Base-by-base conservation (phyloP, 2,329 filamentous ascomycete species). In the Fusarium circinatum region DNA sequence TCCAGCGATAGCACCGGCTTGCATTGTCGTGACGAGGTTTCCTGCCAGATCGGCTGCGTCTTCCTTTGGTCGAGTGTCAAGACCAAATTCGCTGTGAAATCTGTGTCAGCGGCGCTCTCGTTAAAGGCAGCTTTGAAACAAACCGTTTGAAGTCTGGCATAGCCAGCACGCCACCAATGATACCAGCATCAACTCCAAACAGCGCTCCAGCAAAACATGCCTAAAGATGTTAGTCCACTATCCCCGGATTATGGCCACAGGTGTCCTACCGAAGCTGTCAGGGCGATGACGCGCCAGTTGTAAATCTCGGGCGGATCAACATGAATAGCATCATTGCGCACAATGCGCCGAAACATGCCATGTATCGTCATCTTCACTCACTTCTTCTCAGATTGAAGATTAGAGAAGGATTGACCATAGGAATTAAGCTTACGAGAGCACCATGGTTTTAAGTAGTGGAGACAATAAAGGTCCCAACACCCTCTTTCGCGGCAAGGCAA, bases 241-340 rank as follows among this genome's bases (percentile, higher is more conserved):
- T 17, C 5, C 28, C 7, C 22, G 5, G 4, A 28, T 2, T 1
- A 22, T 7, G 5, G 7, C n/a, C 8, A 3, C 6, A 1, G 8
- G 32, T 8, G 7, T 28, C 28, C 32, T 63, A 75, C 73, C 12
- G 90, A 91, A 70, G 86, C 89, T 28, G 91, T 90, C 64, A 93
- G 83, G 57, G 89, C 83, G 70, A 91, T 92, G 9, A 92, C 90
- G 59, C 91, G 87, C 90, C 91, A 93, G 76, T 90, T 90, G 80
- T 93, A 93, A 67, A 93, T 90, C 80, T 93, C 89, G 22, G 86
- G 85, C 20, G 91, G 91, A 78, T 93, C 91, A 59, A 84, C 83
- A 79, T 86, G 89, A 85, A 93, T 92, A 62, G 91, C 89, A 77
- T 93, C 86, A 79, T 88, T 88, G 76, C 84, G 84, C 71, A 87